Conservation (phyloP, 352 stramenopile genomes). For the Bremia lactucae region DNA sequence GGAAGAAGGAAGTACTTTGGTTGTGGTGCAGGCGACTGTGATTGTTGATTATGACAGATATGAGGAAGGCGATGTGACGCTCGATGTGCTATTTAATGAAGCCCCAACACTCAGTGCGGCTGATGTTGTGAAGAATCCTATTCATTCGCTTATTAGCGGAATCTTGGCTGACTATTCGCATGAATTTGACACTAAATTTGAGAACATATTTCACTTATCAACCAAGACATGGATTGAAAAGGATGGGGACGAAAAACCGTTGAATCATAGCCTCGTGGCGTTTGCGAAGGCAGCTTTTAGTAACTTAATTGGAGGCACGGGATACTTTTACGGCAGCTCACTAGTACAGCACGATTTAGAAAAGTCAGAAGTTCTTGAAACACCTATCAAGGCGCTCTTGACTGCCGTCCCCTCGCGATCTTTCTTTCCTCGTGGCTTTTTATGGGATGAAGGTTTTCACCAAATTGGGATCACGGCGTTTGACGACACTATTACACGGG, state of each 20-base stretch:
- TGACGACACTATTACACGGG: slow-evolving; percentile 52
- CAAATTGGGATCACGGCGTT: slow-evolving; percentile 78
- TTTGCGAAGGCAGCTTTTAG: slow-evolving; percentile 83
- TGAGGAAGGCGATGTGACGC: slow-evolving; percentile 30
- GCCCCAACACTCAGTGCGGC: slow-evolving; percentile 2
- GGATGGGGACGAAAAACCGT: slow-evolving; percentile 13
- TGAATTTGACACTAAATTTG: slow-evolving; percentile 52
- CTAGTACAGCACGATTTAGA: slow-evolving; percentile 51
- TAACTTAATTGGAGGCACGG: slow-evolving; percentile 83
- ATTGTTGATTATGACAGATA: slow-evolving; percentile 30
- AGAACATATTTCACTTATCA: slow-evolving; percentile 38
- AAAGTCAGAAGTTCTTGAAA: slow-evolving; percentile 28
- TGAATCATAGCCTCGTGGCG: slow-evolving; percentile 44
- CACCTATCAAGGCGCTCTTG: slow-evolving; percentile 50
- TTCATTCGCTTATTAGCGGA: slow-evolving; percentile 12
- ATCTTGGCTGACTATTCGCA: slow-evolving; percentile 13
- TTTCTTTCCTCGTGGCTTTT: slow-evolving; percentile 90
- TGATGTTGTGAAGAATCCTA: slow-evolving; percentile 10
- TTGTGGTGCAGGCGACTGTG: slow-evolving; percentile 64
- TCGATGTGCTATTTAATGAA: slow-evolving; percentile 67
- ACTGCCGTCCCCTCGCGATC: slow-evolving; percentile 86
- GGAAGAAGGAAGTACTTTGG: slow-evolving; percentile 50
- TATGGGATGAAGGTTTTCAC: slow-evolving; percentile 94
- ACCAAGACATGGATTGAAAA: slow-evolving; percentile 18
- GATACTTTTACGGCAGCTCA: slow-evolving; percentile 86